A percentile compares a stretch with the other conserved stretches of the same genome.
phyloP scores from a whole-genome alignment of 768 basidiomycete genomes.

The Nevesoporus exiguus region DNA sequence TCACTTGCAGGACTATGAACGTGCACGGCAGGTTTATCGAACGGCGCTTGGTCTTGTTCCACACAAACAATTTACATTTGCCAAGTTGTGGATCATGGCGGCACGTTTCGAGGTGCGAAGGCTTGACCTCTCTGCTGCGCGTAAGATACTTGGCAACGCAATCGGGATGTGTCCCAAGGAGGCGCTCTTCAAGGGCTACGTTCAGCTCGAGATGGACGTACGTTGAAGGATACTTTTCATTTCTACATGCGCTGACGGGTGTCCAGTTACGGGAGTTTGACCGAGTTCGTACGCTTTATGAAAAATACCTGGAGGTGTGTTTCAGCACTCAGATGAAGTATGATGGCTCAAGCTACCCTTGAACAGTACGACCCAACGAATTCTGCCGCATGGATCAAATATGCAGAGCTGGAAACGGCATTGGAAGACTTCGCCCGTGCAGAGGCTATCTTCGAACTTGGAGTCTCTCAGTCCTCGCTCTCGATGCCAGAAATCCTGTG shows the following conservation, averaged over 20 bases:
- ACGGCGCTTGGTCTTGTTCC: slow-evolving; percentile 87
- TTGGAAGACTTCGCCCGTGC: slow-evolving; percentile 86
- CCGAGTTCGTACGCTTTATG: slow-evolving; percentile 83
- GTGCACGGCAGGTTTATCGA: slow-evolving; percentile 89
- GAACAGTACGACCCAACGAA: slow-evolving; percentile 81
- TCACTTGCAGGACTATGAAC: slow-evolving; percentile 64
- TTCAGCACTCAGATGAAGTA: background rate
- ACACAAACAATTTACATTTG: slow-evolving; percentile 96
- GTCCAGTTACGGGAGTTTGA: slow-evolving; percentile 89
- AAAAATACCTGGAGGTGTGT: slow-evolving; percentile 88
- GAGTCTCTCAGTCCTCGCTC: slow-evolving; percentile 73
- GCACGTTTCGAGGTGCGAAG: slow-evolving; percentile 89
- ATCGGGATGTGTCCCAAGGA: slow-evolving; percentile 98
- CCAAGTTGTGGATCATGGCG: slow-evolving; percentile 92
- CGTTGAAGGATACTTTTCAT: slow-evolving; percentile 18
- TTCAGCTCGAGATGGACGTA: slow-evolving; percentile 89
- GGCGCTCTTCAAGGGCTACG: slow-evolving; percentile 92
- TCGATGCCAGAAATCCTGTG: slow-evolving; percentile 94
- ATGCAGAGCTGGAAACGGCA: slow-evolving; percentile 85
- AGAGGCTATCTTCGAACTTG: slow-evolving; percentile 92
- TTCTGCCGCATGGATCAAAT: slow-evolving; percentile 94
- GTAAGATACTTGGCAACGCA: slow-evolving; percentile 84
- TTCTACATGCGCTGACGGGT: slow-evolving; percentile 7
- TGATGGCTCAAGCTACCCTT: background rate
- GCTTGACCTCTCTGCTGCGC: slow-evolving; percentile 76